Evolutionary conservation across 2,329 filamentous ascomycete species (phyloP).

Genomic region (Monilinia aucupariae): DNA sequence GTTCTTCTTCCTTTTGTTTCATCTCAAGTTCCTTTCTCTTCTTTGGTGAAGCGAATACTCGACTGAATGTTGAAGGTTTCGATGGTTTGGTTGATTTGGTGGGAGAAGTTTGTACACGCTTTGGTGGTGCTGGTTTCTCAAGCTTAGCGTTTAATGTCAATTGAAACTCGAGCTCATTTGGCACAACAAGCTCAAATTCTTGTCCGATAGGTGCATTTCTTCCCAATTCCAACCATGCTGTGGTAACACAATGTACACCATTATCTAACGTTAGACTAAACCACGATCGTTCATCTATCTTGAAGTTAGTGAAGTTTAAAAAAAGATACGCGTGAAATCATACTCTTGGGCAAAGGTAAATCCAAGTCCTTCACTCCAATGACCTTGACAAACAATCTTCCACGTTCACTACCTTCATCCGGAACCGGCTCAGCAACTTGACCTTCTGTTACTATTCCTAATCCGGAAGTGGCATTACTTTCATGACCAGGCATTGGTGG

Average conservation of each 20-base stretch:
- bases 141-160: conserved; percentile 94
- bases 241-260: conserved; percentile 94
- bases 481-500: conserved; percentile 85
- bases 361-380: conserved; percentile 95
- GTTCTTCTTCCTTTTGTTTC: conserved; percentile 75
- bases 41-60: conserved; percentile 89
- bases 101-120: conserved; percentile 49
- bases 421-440: conserved; percentile 43
- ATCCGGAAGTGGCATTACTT: conserved; percentile 58
- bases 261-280: conserved; percentile 98
- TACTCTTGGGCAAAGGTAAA: conserved; percentile 83
- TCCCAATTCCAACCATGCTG: conserved; percentile 87
- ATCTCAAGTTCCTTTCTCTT: conserved; percentile 93
- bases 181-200: conserved; percentile 95
- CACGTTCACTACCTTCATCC: conserved; percentile 78
- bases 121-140: conserved; percentile 64
- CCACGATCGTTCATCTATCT: conserved; percentile 75
- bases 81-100: conserved; percentile 57
- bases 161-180: conserved; percentile 98
- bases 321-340: not conserved
- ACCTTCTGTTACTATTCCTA: conserved; percentile 61
- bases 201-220: conserved; percentile 92
- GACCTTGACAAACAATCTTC: conserved; percentile 95
- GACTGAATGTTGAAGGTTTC: conserved; percentile 85
- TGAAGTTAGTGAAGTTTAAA: conserved; percentile 27